Percentiles rank a stretch among this genome's conserved stretches.
Evolutionary conservation across 2,329 filamentous ascomycete genomes (phyloP).

Genomic region (Gaeumannomyces tritici): DNA sequence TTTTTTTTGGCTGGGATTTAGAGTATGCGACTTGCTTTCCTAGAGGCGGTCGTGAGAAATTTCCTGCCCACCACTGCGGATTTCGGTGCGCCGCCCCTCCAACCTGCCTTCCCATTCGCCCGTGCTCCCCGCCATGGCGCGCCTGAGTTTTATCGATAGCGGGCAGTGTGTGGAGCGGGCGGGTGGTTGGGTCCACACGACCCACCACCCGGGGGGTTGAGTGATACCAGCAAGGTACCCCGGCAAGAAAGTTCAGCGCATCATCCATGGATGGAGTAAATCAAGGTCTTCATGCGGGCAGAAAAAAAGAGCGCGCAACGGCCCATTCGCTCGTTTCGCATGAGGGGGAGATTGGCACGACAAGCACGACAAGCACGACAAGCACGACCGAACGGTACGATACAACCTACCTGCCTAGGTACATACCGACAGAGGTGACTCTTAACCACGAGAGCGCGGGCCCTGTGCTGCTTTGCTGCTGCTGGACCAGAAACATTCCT

Average conservation of each 20-base stretch:
- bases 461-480: background rate
- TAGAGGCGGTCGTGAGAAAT: background rate
- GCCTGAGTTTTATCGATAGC: slow-evolving; percentile 1
- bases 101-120: background rate
- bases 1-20: background rate
- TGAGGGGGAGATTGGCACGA: background rate
- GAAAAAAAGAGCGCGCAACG: background rate
- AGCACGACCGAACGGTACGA: background rate
- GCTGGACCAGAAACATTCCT: background rate
- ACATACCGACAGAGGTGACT: too few species aligned
- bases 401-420: background rate
- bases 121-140: background rate
- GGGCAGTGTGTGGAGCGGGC: background rate
- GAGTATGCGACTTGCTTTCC: background rate
- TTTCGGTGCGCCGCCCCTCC: slow-evolving; percentile 1
- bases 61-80: background rate
- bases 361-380: background rate
- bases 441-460: background rate
- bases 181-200: background rate
- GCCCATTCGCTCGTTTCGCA: background rate
- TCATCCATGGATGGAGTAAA: slow-evolving; percentile 3
- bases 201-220: background rate
- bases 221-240: slow-evolving; percentile 1
- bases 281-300: slow-evolving; percentile 3
- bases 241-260: background rate